These are phyloP conservation scores for Ophiocordyceps camponoti-floridani DNA, from an alignment of 2,329 filamentous ascomycete genomes.

Conservation along the genomic window DNA sequence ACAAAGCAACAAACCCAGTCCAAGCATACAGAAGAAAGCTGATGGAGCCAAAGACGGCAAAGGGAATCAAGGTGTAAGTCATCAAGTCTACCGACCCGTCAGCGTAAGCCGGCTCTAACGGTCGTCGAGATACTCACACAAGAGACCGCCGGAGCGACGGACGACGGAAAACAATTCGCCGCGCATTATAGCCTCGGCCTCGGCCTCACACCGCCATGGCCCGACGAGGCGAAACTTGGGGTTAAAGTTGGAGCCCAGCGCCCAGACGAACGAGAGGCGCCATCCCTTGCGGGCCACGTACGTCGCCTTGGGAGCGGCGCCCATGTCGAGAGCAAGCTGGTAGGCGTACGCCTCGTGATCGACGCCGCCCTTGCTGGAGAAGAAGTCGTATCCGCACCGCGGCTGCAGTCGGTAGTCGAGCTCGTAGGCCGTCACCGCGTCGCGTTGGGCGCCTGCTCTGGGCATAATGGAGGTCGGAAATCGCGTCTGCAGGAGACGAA, in stretches of 20 bases:
- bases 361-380: conserved; percentile 19
- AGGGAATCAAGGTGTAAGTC: conserved; percentile 17
- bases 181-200: conserved; percentile 19
- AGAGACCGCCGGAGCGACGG: conserved; percentile 15
- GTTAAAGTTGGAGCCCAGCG: conserved; percentile 29
- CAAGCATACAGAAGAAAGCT: conserved; percentile 11
- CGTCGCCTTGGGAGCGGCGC: conserved; percentile 18
- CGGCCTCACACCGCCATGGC: conserved; percentile 21
- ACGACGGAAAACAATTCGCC: conserved; percentile 22
- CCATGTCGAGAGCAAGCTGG: conserved; percentile 29
- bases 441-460: conserved; percentile 1
- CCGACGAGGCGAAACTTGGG: conserved; percentile 27
- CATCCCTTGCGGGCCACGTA: conserved; percentile 17
- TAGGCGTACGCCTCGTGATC: conserved; percentile 32
- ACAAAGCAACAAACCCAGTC: conserved; percentile 3
- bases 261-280: conserved; percentile 24
- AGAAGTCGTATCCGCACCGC: conserved; percentile 14
- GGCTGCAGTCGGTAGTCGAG: conserved; percentile 21
- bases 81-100: conserved; percentile 11
- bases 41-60: conserved; percentile 16
- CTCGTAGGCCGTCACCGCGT: conserved; percentile 16
- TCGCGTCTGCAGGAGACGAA: conserved; percentile 12
- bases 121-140: conserved; percentile 15
- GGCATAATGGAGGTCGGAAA: conserved; percentile 9
- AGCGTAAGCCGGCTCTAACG: too few species aligned